Evolutionary conservation across 1,284 basidiomycete genomes (phyloP).

Genomic region (Moesziomyces aphidis): DNA sequence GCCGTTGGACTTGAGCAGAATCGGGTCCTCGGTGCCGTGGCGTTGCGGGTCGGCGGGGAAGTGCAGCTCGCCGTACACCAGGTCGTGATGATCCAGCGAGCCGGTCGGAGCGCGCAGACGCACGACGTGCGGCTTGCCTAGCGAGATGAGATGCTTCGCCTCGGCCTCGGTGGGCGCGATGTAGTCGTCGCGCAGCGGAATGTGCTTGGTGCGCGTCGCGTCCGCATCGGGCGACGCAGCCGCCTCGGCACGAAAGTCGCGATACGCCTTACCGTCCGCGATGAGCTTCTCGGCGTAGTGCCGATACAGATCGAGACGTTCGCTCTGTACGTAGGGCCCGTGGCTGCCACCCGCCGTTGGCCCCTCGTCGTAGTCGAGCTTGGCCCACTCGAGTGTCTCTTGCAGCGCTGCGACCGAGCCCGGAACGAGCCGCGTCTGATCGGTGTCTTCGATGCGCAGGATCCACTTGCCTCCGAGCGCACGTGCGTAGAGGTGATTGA

Average conservation of each 20-base stretch:
- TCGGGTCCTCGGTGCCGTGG: conserved; percentile 78
- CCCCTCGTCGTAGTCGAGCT: conserved; percentile 92
- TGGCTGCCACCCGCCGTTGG: conserved; percentile 66
- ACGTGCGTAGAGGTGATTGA: conserved; percentile 87
- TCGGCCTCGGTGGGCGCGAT: conserved; percentile 82
- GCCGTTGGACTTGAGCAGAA: conserved; percentile 89
- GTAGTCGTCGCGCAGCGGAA: conserved; percentile 85
- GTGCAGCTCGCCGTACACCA: conserved; percentile 80
- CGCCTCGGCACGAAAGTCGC: conserved; percentile 84
- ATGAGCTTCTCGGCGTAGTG: conserved; percentile 80
- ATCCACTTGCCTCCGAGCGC: conserved; percentile 88
- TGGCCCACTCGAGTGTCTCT: conserved; percentile 87
- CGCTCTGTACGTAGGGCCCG: conserved; percentile 75
- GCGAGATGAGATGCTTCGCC: conserved; percentile 77
- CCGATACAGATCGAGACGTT: conserved; percentile 86
- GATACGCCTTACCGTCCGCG: conserved; percentile 88
- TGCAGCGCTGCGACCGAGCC: conserved; percentile 86
- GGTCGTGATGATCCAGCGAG: conserved; percentile 70
- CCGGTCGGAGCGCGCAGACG: conserved; percentile 71
- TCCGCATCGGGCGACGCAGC: conserved; percentile 71
- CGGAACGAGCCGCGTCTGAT: conserved; percentile 75
- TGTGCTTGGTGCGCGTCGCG: conserved; percentile 72
- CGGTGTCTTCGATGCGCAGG: conserved; percentile 94
- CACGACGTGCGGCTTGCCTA: conserved; percentile 83
- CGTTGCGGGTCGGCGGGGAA: conserved; percentile 71